These are phyloP conservation scores for Vickermania ingenoplastis DNA, from an alignment of 208 protist species.

Conservation along the genomic window DNA sequence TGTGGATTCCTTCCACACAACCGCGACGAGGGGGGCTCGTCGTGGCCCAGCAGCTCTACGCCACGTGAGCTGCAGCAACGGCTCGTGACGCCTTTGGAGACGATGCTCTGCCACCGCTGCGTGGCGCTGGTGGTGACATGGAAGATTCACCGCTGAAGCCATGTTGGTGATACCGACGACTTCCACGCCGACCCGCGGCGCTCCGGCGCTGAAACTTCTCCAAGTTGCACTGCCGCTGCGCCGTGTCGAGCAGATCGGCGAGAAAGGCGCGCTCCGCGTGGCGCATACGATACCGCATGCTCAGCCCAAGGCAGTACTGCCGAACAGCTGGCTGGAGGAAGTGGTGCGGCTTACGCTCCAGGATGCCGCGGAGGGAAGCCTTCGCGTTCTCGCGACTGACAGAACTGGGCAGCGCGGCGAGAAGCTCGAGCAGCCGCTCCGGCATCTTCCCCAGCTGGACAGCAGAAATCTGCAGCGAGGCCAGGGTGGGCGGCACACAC, in stretches of 20 bases:
- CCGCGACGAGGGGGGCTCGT: no score
- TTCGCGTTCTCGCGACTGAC: slow-evolving; percentile 73
- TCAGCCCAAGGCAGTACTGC: slow-evolving; percentile 39
- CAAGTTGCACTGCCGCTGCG: no score
- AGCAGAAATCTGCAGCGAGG: neutral
- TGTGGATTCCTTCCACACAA: no score
- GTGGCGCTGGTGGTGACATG: no score
- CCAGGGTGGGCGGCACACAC: neutral
- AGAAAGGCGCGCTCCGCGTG: slow-evolving; percentile 80
- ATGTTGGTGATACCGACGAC: no score
- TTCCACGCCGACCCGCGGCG: no score
- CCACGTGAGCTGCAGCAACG: no score
- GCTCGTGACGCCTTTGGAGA: no score
- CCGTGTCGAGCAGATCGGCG: slow-evolving; percentile 46
- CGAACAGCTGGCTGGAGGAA: slow-evolving; percentile 55
- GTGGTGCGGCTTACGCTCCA: slow-evolving; percentile 56
- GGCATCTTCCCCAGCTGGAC: slow-evolving; percentile 16
- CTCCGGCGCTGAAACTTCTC: no score
- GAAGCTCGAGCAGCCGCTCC: slow-evolving; percentile 38
- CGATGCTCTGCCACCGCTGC: no score
- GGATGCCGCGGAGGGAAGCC: slow-evolving; percentile 50
- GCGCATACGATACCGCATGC: slow-evolving; percentile 59
- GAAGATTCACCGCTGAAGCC: no score
- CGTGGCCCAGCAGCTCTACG: no score
- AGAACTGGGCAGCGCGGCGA: slow-evolving; percentile 63